Base-by-base conservation (phyloP, 2,329 filamentous ascomycete genomes). In the Epichloe sp. region DNA sequence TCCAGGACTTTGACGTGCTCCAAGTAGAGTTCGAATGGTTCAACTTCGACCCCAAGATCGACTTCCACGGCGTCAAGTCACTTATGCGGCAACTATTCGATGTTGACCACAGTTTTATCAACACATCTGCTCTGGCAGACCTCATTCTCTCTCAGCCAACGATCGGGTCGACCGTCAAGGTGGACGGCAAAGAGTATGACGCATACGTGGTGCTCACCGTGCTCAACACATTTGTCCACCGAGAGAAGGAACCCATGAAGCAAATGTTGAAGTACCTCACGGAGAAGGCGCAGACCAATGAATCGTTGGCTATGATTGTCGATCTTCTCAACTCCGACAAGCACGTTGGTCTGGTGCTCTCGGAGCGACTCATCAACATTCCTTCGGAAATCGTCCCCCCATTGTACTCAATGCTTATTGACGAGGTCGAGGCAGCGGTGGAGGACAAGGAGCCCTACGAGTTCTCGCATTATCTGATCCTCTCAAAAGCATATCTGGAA, bases 1-100 rank as follows among this genome's bases (percentile, higher is more conserved):
- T 10, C 5, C 50, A 95, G 87, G 88, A 95, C 62, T 85, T 89
- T 62, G 86, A 95, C 64, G 85, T 91, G 66, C 82, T 98, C 57
- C 85, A 97, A 64, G 89, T 97, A 52, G 91, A 97, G 58, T 98
- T 98, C 62, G 93, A 98, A 72, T 97, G 89, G 86, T 98, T 97
- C 73, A 94, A 96, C 70, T 95, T 91, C 55, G 85, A 93, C 60
- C 77, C 86, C 2, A 81, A 86, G 7, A 78, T 95, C 60, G 93
- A 98, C 68, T 97, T 97, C 68, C 91, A 97, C 69, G 93, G 93
- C 53, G 79, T 94, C 60, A 96, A 96, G 68, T 85, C 82, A 10
- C 80, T 98, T 7, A 70, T 96, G 53, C 86, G 91, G 54, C 93
- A 98, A 68, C 80, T 98, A 42, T 83, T 98, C 66, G 93, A 97